These are phyloP conservation scores for Carpinus fangiana DNA, from an alignment of 306 rosid species.

Conservation along the genomic window DNA sequence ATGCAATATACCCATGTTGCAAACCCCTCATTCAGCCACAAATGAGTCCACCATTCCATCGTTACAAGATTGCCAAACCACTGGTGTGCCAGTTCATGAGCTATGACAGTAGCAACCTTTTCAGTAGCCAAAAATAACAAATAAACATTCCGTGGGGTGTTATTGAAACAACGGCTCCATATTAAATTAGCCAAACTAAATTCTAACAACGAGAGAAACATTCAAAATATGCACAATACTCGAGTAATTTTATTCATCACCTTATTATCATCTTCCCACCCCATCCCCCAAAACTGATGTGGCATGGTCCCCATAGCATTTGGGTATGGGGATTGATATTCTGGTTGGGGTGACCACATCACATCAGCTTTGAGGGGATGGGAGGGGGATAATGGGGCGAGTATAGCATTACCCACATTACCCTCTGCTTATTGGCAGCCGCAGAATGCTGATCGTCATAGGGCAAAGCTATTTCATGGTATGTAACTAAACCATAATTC, in stretches of 20 bases:
- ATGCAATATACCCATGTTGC: conserved; percentile 85
- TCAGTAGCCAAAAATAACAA: conserved; percentile 31
- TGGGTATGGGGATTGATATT: no score
- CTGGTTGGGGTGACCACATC: no score
- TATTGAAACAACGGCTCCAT: conserved; percentile 14
- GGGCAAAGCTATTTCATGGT: conserved; percentile 90
- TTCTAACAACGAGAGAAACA: conserved; percentile 21
- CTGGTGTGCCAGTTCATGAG: conserved; percentile 97
- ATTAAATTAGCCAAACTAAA: conserved; percentile 24
- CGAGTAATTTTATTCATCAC: no score
- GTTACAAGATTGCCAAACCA: conserved; percentile 99
- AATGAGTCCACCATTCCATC: conserved; percentile 99
- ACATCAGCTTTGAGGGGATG: no score
- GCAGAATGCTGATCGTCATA: conserved; percentile 90
- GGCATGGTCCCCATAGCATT: no score
- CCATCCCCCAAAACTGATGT: no score
- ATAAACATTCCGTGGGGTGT: conserved; percentile 16
- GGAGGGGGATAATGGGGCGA: no score
- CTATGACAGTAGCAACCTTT: conserved; percentile 86
- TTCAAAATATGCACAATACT: conserved; percentile 11
- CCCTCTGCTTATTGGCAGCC: conserved; percentile 90
- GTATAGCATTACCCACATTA: conserved; percentile 19
- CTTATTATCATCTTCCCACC: no score
- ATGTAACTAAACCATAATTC: conserved; percentile 94
- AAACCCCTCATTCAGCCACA: conserved; percentile 97